Evolutionary conservation across 345 rosid species (phyloP), one percentile per base, ranked within the genome.

Genomic region (Geranium rotundifolium): DNA sequence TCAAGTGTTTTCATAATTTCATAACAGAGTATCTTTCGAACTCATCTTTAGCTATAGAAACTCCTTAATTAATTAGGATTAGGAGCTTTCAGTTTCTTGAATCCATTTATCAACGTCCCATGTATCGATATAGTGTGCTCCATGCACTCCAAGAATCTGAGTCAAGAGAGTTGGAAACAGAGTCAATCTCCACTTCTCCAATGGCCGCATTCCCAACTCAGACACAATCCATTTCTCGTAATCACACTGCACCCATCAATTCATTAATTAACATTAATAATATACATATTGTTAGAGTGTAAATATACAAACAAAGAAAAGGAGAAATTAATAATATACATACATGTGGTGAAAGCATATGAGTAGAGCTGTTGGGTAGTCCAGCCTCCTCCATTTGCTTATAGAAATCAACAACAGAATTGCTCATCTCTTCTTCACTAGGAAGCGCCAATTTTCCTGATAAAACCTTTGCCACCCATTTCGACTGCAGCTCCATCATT

Each of bases 391-490:
- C 68, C 0, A 65, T 46, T 39, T 18, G 37, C 0, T 19, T 20
- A 19, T 60, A 70, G n/a, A 63, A 59, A 18, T 55, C 31, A 13
- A 59, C 46, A 59, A 64, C 61, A 60, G 58, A 61, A 5, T 23
- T 18, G 15, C 2, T 39, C 68, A 59, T 62, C 23, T 68, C 62
- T 13, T 62, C 62, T 49, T 39, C 16, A n/a, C 62, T 56, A 16
- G 72, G 72, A 17, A 68, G 49, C 8, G 8, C 9, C 4, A 29
- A 1, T 20, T 58, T 46, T 18, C 58, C 72, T 2, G 72, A 68
- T 20, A 68, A 56, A 57, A 68, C 57, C 23, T 50, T 46, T 5
- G 72, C 62, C 19, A 68, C 60, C 72, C 66, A 68, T 62, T 59
- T 57, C 4, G 66, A 31, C 34, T 68, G 72, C 13, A 57, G 3